These are phyloP conservation scores for Lactifluus hygrophoroides DNA, from an alignment of 768 basidiomycete species.

Conservation along the genomic window DNA sequence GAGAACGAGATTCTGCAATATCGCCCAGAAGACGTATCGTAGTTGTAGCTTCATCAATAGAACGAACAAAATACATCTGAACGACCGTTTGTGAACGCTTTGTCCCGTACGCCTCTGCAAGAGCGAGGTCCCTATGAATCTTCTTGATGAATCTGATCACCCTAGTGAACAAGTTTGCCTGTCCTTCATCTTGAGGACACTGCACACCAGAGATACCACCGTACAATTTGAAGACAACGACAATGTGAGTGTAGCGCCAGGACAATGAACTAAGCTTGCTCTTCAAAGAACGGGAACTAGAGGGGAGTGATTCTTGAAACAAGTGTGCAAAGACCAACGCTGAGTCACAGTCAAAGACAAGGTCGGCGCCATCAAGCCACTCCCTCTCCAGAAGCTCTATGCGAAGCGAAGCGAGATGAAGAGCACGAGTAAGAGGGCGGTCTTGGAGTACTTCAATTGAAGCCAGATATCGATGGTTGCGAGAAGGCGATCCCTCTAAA, in stretches of 20 bases:
- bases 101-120: conserved; percentile 51
- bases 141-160: conserved; percentile 63
- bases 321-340: conserved; percentile 45
- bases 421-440: conserved; percentile 45
- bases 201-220: conserved; percentile 35
- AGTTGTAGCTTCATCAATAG: conserved; percentile 47
- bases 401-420: conserved; percentile 37
- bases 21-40: conserved; percentile 53
- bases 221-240: conserved; percentile 45
- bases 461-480: conserved; percentile 55
- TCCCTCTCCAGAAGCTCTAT: conserved; percentile 61
- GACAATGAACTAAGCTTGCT: conserved; percentile 43
- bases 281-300: conserved; percentile 38
- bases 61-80: conserved; percentile 54
- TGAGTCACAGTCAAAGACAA: conserved; percentile 57
- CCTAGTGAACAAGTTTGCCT: neutral
- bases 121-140: conserved; percentile 51
- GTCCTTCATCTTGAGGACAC: conserved; percentile 31
- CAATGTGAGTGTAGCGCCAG: conserved; percentile 49
- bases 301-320: conserved; percentile 36
- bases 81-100: conserved; percentile 39
- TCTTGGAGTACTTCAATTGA: conserved; percentile 65
- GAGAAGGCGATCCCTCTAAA: conserved; percentile 23
- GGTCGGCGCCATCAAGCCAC: conserved; percentile 48
- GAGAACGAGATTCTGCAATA: conserved; percentile 38